phyloP scores from a whole-genome alignment of 1,284 basidiomycete species.

The Omphalotus olearius region DNA sequence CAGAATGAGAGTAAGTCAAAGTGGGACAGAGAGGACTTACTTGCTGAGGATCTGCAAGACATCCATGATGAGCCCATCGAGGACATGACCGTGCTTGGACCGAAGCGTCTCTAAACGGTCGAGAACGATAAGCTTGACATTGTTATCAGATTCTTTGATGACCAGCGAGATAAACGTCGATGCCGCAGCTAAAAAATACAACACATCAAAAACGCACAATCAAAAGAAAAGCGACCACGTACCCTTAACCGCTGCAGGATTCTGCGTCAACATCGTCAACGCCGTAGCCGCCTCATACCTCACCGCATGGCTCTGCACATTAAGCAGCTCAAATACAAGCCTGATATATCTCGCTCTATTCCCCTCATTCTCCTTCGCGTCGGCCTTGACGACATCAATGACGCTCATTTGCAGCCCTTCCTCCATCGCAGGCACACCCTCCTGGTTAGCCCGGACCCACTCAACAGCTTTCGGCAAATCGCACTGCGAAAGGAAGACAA shows the following conservation, averaged over 20 bases:
- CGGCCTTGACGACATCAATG: slow-evolving; percentile 92
- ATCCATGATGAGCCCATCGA: slow-evolving; percentile 95
- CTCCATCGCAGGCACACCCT: slow-evolving; percentile 82
- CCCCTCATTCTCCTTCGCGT: slow-evolving; percentile 82
- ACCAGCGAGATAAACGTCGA: slow-evolving; percentile 88
- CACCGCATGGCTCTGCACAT: slow-evolving; percentile 88
- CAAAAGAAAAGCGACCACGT: slow-evolving; percentile 11
- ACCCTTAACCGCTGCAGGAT: slow-evolving; percentile 96
- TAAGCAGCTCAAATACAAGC: slow-evolving; percentile 92
- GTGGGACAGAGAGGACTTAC: slow-evolving; percentile 28
- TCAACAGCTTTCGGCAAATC: slow-evolving; percentile 90
- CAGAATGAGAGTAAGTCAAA: not conserved
- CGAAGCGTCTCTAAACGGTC: slow-evolving; percentile 87
- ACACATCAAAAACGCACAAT: not conserved
- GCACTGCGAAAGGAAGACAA: slow-evolving; percentile 89
- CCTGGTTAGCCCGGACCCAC: slow-evolving; percentile 84
- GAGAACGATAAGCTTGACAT: slow-evolving; percentile 97
- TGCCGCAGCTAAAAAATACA: slow-evolving; percentile 69
- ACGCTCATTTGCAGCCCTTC: slow-evolving; percentile 95
- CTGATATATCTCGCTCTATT: slow-evolving; percentile 90
- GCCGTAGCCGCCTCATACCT: slow-evolving; percentile 98
- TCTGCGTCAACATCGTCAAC: slow-evolving; percentile 92
- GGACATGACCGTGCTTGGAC: slow-evolving; percentile 85
- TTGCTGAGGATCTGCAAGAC: slow-evolving; percentile 87
- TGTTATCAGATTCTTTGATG: slow-evolving; percentile 97